phyloP scores from a whole-genome alignment of 2,329 filamentous ascomycete genomes.

The Sclerotinia trifoliorum region DNA sequence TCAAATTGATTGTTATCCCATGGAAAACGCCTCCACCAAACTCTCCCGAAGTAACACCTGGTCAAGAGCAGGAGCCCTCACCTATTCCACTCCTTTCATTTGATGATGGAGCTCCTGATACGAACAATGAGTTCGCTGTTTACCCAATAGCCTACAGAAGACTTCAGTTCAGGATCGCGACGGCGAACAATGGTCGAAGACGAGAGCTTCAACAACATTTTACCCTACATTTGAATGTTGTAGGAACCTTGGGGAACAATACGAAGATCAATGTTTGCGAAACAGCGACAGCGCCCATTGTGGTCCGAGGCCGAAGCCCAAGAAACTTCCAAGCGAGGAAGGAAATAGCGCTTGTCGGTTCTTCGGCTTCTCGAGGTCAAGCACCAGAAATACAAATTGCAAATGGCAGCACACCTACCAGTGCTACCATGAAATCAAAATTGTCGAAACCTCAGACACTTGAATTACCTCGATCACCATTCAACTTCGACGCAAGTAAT shows the following conservation, averaged over 20 bases:
- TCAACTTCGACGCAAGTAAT: conserved; percentile 39
- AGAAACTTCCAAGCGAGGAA: conserved; percentile 93
- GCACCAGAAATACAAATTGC: conserved; percentile 37
- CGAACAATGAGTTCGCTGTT: conserved; percentile 69
- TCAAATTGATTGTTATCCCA: conserved; percentile 93
- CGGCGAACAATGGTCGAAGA: conserved; percentile 89
- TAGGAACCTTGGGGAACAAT: conserved; percentile 81
- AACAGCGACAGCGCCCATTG: conserved; percentile 83
- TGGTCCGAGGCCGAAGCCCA: conserved; percentile 88
- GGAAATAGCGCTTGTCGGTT: conserved; percentile 70
- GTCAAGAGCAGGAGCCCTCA: conserved; percentile 78
- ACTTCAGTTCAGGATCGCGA: conserved; percentile 89
- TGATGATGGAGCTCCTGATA: conserved; percentile 46
- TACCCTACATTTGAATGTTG: conserved; percentile 80
- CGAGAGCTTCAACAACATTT: conserved; percentile 98
- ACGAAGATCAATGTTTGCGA: conserved; percentile 78
- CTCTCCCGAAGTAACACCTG: conserved; percentile 63
- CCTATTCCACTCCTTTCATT: conserved; percentile 72
- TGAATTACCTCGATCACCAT: conserved; percentile 38
- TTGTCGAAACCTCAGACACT: conserved; percentile 32
- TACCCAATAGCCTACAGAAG: conserved; percentile 94
- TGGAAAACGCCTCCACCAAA: conserved; percentile 94
- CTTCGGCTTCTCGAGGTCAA: conserved; percentile 39
- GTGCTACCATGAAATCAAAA: conserved; percentile 30
- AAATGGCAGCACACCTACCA: conserved; percentile 31